Evolutionary conservation across 495 filamentous ascomycete species (phyloP), one percentile per base, ranked within the genome.

Genomic region (Neohortaea acidophila): DNA sequence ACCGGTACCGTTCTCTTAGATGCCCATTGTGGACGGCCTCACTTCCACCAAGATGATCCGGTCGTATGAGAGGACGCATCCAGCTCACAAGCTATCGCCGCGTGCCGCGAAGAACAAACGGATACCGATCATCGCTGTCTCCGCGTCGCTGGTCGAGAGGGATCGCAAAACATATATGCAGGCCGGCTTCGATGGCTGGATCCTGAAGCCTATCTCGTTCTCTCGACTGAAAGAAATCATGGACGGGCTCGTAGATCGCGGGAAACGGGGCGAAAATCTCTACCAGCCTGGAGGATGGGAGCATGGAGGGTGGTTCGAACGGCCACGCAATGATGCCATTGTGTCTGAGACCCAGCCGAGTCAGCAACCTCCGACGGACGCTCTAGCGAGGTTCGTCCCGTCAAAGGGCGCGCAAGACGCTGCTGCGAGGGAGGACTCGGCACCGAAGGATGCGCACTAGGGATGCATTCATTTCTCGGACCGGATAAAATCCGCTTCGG

Each of bases 21-120:
- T 94, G 86, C 86, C 86, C 10, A 91, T 94, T 35, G 79, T 86
- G 33, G 84, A 93, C 49, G 86, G 86, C 25, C 69, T 84, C 22
- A 70, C 67, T n/a, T 77, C 84, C 4, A 83, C 85, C 1, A 76
- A 79, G 53, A 73, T 79, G 66, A 92, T 94, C 41, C 73, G 86
- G 14, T 66, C 72, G 2, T 70, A 71, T 41, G 86, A 94, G 33
- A 62, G 61, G 25, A 45, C 54, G 1, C 44, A 53, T 30, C 36
- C 51, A 7, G 21, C 45, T 2, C 53, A 60, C 2, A 33, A 45
- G 2, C 60, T 74, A 14, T 75, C 75, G 2, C 24, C 47, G 0
- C 56, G 68, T 6, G 65, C 68, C 6, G 36, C 55, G 2, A 43
- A 54, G 8, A 67, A 72, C 36, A 65, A 66, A 37, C 70, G 75